Evolutionary conservation across 371 early-diverging fungal genomes (phyloP), one percentile per base, ranked within the genome.

Genomic region (Saksenaea vasiformis): DNA sequence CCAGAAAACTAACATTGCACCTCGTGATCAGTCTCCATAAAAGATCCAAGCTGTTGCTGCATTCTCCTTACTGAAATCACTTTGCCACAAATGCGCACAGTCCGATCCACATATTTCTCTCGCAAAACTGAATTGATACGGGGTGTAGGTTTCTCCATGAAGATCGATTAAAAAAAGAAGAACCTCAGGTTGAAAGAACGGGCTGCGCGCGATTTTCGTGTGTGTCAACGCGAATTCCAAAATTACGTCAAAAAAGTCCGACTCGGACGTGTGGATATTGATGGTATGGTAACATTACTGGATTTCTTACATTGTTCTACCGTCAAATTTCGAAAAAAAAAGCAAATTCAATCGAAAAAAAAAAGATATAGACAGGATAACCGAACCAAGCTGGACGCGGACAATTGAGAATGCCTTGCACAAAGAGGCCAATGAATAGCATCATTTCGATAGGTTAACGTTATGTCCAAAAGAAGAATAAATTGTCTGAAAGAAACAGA

Each of bases 61-160:
- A 38, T 61, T 31, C 71, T 61, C 35, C 71, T 71, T 83, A 87
- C 85, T 64, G 83, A 77, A 36, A 78, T 60, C 35, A 86, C 75
- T 51, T 85, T 83, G 22, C 88, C 88, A 43, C 65, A 59, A 14
- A 87, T 63, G 54, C 88, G 85, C 54, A 87, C 83, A 35, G 82
- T 80, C 13, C 63, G 69, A 54, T 77, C 81, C 64, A 77, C 77
- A 67, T 80, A 83, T 61, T 84, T 78, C 66, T 79, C 79, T 67
- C 84, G 71, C 57, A 85, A 71, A n/a, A 60, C 58, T 44, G 88
- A 85, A 66, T 86, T 86, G 69, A 87, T 76, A 57, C 87, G 81
- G 47, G 85, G 85, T 47, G 88, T 87, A 34, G 88, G 86, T 67
- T 86, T 85, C 38, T 87, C 82, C 88, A 87, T 87, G 55, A 58